phyloP scores from a whole-genome alignment of 2,329 filamentous ascomycete species.

The Aureobasidium sp. region DNA sequence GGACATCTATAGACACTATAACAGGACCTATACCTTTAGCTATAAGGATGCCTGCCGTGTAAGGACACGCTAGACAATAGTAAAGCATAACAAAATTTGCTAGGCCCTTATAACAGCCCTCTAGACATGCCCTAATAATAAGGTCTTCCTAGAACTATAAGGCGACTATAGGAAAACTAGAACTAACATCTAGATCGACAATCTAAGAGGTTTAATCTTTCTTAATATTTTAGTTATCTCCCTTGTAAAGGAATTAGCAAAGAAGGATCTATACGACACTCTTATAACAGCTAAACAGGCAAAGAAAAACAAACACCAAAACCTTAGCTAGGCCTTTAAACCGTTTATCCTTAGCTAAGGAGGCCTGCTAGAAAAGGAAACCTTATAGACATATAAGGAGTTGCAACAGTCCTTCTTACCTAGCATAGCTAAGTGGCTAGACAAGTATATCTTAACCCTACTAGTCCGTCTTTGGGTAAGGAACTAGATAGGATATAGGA shows the following conservation, averaged over 20 bases:
- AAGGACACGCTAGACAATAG: background rate
- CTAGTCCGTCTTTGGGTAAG: background rate
- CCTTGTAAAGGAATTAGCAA: background rate
- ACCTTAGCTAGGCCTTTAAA: background rate
- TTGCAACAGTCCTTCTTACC: background rate
- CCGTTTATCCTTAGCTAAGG: background rate
- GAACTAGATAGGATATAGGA: background rate
- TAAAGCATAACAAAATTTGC: background rate
- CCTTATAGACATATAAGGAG: background rate
- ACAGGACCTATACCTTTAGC: too few species aligned
- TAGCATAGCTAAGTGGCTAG: background rate
- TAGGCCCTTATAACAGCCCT: background rate
- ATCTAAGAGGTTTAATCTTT: too few species aligned
- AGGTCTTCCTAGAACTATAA: background rate
- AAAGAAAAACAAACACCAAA: background rate
- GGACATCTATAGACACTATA: background rate
- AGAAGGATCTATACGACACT: background rate
- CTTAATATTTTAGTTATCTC: background rate
- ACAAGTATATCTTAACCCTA: background rate
- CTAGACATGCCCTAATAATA: background rate
- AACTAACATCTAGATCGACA: background rate
- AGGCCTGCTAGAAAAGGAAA: background rate
- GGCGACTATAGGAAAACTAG: background rate
- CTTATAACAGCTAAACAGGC: background rate
- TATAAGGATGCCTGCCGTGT: background rate